These are phyloP conservation scores for Talaromyces sp. DNA, from an alignment of 2,329 filamentous ascomycete species.

Conservation along the genomic window DNA sequence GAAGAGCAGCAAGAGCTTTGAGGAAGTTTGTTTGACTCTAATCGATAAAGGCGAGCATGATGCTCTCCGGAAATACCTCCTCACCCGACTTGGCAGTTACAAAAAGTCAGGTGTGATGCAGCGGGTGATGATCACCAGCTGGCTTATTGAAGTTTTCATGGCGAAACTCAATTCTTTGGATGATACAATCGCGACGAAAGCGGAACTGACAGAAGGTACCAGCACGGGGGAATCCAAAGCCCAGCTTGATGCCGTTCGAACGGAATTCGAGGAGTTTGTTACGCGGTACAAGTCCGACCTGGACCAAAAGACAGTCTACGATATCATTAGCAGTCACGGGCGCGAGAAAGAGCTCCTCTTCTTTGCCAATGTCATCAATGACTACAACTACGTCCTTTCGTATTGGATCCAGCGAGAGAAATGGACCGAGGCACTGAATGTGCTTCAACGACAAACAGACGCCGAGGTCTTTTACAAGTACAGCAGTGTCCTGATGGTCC, in stretches of 20 bases:
- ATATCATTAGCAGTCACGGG: slow-evolving; percentile 92
- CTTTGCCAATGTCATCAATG: slow-evolving; percentile 82
- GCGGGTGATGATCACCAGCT: slow-evolving; percentile 87
- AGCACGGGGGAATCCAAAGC: slow-evolving; percentile 63
- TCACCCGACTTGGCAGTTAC: slow-evolving; percentile 74
- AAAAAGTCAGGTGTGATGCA: slow-evolving; percentile 88
- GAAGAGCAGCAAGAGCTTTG: slow-evolving; percentile 92
- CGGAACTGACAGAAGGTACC: slow-evolving; percentile 68
- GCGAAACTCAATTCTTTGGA: slow-evolving; percentile 91
- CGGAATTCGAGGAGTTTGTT: slow-evolving; percentile 85
- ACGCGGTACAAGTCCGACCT: slow-evolving; percentile 79
- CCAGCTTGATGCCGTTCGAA: slow-evolving; percentile 64
- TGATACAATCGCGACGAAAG: slow-evolving; percentile 85
- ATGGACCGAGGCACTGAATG: slow-evolving; percentile 79
- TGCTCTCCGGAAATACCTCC: slow-evolving; percentile 80
- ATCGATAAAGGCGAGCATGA: slow-evolving; percentile 88
- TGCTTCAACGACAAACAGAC: slow-evolving; percentile 89
- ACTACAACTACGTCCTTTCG: slow-evolving; percentile 89
- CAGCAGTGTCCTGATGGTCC: slow-evolving; percentile 91
- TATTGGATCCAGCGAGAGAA: slow-evolving; percentile 97
- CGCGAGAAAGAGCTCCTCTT: slow-evolving; percentile 87
- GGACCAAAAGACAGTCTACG: slow-evolving; percentile 87
- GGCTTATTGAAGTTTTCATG: slow-evolving; percentile 96
- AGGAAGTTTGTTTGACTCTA: slow-evolving; percentile 86
- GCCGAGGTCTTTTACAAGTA: slow-evolving; percentile 94